Base-by-base conservation (phyloP, 371 early-diverging fungal genomes). In the Mucor sp. region DNA sequence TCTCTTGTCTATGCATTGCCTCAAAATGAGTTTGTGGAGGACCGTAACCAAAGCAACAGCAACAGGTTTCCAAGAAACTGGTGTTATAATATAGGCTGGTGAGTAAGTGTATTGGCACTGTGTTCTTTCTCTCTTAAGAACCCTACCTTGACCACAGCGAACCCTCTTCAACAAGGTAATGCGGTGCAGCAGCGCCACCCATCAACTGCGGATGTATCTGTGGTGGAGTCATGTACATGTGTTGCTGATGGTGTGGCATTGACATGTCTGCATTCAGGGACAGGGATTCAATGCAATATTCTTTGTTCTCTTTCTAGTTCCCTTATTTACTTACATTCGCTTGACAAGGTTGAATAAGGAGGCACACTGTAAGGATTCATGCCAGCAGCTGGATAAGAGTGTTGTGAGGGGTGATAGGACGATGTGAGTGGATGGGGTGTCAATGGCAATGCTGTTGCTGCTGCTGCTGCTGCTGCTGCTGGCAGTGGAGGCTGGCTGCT, bases 41-140 rank as follows among this genome's bases (percentile, higher is more conserved):
- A 1, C 67, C 67, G 33, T 37, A 53, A 1, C 67, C 61, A 43
- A 67, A 67, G 17, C 61, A 67, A 28, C 67, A 67, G 27, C 61
- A 61, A 41, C 60, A 60, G 12, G 39, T 61, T 43, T 67, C 67
- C 27, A 61, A 19, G 32, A 67, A 55, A 21, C 67, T 67, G 25
- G 2, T 4, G 9, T 30, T 30, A 30, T 4, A 2, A 30, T 30
- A 30, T 30, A 30, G 30, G 2, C 30, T 30, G 30, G 30, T 30
- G 30, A 30, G 30, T 4, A 6, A 30, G 30, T 6, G n/a, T n/a
- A n/a, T n/a, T n/a, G n/a, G n/a, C n/a, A 30, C 30, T 30, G 6
- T 30, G 6, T 33, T 7, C 8, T 19, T 21, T 19, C 17, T 19
- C 17, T n/a, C 2, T 0, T 44, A 2, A 50, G 12, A 53, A 8